Conservation (phyloP, 1,139 yeast genomes). For the Hansenula sp. region DNA sequence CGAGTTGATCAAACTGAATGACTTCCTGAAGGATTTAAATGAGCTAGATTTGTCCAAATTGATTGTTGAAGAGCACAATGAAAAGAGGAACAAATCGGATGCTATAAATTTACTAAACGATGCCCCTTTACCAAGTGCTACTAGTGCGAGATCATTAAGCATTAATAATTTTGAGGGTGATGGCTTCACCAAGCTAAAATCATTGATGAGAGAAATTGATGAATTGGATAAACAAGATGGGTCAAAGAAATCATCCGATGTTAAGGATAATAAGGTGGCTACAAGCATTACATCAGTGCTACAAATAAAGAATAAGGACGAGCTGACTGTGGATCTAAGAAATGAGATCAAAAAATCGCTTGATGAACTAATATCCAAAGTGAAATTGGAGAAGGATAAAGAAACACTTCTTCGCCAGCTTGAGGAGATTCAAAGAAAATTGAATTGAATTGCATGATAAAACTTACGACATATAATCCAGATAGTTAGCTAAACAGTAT, state of each 20-base stretch:
- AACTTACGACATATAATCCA: not conserved
- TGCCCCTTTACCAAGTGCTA: not conserved
- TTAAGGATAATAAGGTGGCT: not conserved
- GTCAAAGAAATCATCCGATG: not conserved
- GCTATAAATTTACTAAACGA: constrained; percentile 9
- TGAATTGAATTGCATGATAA: not conserved
- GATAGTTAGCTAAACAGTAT: too few species aligned
- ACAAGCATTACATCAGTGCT: constrained; percentile 4
- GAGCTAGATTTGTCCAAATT: constrained; percentile 10
- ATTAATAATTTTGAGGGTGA: constrained; percentile 1
- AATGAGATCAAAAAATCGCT: constrained; percentile 6
- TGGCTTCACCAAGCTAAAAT: constrained; percentile 10
- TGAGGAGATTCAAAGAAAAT: constrained; percentile 7
- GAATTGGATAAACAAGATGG: constrained; percentile 10
- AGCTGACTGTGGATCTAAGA: constrained; percentile 1
- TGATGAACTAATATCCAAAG: constrained; percentile 9
- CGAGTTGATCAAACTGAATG: constrained; percentile 44
- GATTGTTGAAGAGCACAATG: not conserved
- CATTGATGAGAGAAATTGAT: constrained; percentile 18
- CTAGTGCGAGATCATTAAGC: not conserved
- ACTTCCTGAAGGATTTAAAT: constrained; percentile 32
- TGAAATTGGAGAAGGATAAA: constrained; percentile 5
- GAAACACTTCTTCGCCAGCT: constrained; percentile 14
- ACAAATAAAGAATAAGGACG: constrained; percentile 1
- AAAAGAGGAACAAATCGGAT: constrained; percentile 6